phyloP scores from a whole-genome alignment of 257 asterid genomes.

The Anisodus acutangulus region DNA sequence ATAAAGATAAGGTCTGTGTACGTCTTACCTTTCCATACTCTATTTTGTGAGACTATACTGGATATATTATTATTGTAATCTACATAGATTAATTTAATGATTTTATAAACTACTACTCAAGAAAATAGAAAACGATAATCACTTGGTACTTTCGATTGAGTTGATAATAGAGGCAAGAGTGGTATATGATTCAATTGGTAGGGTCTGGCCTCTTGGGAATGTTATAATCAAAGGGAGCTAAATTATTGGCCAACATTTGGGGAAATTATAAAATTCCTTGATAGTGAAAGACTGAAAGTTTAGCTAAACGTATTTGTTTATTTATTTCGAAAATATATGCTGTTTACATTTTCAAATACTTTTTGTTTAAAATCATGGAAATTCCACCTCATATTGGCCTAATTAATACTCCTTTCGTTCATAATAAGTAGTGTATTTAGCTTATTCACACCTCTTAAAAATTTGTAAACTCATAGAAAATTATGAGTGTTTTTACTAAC shows the following conservation, averaged over 20 bases:
- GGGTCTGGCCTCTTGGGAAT: background rate
- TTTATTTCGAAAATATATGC: background rate
- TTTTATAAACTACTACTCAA: background rate
- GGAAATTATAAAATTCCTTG: background rate
- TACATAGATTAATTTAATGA: background rate
- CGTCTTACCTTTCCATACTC: no score
- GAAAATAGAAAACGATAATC: background rate
- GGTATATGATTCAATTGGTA: background rate
- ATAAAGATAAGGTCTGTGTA: no score
- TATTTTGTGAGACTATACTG: no score
- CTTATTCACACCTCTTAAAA: no score
- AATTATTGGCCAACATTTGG: background rate
- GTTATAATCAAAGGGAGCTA: conserved; percentile 20
- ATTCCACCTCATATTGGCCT: background rate
- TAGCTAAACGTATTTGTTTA: background rate
- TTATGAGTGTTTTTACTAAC: no score
- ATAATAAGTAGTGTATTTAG: no score
- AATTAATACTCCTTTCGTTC: background rate
- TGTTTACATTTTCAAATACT: background rate
- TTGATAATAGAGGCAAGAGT: background rate
- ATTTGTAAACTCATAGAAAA: no score
- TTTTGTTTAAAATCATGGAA: background rate
- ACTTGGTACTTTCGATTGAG: background rate
- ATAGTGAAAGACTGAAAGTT: conserved; percentile 1
- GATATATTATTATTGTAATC: no score